These are phyloP conservation scores for Leccinum sublutescens DNA, from an alignment of 768 basidiomycete genomes.

Conservation along the genomic window DNA sequence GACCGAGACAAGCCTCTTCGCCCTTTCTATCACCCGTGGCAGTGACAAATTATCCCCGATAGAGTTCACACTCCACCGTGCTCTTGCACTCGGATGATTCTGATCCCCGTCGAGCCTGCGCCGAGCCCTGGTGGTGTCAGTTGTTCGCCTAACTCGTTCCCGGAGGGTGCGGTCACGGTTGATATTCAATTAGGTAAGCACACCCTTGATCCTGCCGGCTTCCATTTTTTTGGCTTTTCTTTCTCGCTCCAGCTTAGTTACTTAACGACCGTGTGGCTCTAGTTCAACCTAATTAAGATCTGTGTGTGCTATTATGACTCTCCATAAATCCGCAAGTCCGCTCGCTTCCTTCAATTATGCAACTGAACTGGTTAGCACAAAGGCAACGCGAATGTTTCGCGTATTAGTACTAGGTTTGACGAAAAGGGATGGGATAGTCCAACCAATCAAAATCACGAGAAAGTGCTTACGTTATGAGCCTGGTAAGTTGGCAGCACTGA, in stretches of 20 bases:
- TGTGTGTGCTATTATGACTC: conserved; percentile 10
- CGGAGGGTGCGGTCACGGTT: neutral
- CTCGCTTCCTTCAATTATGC: conserved; percentile 17
- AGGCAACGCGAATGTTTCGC: neutral
- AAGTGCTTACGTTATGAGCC: neutral
- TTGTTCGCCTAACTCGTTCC: conserved; percentile 16
- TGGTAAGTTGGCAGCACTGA: conserved; percentile 9
- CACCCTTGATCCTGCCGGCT: conserved; percentile 2
- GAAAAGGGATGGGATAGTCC: neutral
- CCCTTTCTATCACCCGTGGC: conserved; percentile 1
- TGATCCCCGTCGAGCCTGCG: conserved; percentile 27
- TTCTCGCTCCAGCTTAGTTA: conserved; percentile 15
- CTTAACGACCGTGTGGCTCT: conserved; percentile 15
- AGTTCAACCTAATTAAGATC: conserved; percentile 10
- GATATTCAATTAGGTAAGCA: conserved; percentile 26
- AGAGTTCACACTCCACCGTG: conserved; percentile 4
- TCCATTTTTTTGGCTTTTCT: conserved; percentile 29
- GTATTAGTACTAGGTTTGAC: neutral
- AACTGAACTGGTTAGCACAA: neutral
- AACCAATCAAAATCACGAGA: neutral
- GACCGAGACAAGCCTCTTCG: conserved; percentile 13
- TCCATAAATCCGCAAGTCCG: conserved; percentile 5
- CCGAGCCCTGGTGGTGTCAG: conserved; percentile 19
- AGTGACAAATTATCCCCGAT: conserved; percentile 14
- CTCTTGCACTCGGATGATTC: conserved; percentile 1